These are phyloP conservation scores for Penicillium lividum DNA, from an alignment of 495 filamentous ascomycete genomes.

Conservation along the genomic window DNA sequence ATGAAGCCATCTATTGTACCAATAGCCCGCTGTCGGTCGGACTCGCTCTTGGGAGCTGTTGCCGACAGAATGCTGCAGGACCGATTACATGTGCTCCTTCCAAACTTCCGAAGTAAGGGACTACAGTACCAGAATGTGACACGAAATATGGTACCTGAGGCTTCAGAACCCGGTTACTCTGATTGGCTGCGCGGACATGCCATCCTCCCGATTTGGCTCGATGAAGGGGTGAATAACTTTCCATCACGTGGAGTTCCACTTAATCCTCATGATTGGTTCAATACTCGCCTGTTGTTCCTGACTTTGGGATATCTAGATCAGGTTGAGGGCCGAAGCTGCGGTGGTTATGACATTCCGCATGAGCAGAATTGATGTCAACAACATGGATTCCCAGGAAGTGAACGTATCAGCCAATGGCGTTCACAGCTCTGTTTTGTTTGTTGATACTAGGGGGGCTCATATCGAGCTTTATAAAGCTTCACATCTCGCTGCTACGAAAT, in stretches of 20 bases:
- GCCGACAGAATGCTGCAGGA: too few species aligned
- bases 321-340: neutral
- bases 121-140: neutral
- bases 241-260: neutral
- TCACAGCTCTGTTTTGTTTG: neutral
- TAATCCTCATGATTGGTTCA: neutral
- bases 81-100: too few species aligned
- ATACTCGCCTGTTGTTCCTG: neutral
- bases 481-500: neutral
- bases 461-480: neutral
- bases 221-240: neutral
- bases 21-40: too few species aligned
- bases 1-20: too few species aligned
- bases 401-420: neutral
- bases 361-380: neutral
- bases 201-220: neutral
- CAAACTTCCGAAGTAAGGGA: neutral
- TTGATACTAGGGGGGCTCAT: neutral
- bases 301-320: neutral
- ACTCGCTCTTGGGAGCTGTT: too few species aligned
- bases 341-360: neutral
- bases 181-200: neutral
- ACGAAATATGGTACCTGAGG: neutral
- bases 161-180: neutral
- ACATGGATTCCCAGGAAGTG: neutral